A percentile compares a stretch with the other conserved stretches of the same genome.
Conservation (phyloP, 2,329 filamentous ascomycete species). For the Mycogone perniciosa region DNA sequence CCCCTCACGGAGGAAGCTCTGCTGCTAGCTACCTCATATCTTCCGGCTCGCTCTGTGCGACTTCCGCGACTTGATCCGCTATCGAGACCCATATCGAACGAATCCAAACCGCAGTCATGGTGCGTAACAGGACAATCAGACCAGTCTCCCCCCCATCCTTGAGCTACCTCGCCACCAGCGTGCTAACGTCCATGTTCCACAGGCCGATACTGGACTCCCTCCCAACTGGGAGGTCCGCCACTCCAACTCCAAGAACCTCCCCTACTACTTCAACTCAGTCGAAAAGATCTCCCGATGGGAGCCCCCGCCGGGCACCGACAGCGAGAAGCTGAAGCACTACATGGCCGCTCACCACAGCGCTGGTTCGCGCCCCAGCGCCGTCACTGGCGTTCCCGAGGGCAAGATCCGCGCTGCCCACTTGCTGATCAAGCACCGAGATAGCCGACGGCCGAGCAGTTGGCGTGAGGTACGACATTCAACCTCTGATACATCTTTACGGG, state of each 20-base stretch:
- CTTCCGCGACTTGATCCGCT: neutral
- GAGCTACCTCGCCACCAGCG: neutral
- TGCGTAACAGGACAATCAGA: neutral
- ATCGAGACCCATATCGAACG: neutral
- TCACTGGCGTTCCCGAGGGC: slow-evolving; percentile 48
- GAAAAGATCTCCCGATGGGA: slow-evolving; percentile 94
- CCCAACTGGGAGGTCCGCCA: slow-evolving; percentile 91
- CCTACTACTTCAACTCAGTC: slow-evolving; percentile 92
- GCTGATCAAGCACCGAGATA: slow-evolving; percentile 87
- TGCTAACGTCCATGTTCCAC: slow-evolving; percentile 2
- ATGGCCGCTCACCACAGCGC: slow-evolving; percentile 83
- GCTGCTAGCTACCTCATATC: neutral
- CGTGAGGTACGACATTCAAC: slow-evolving; percentile 50
- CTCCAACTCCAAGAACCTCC: slow-evolving; percentile 96
- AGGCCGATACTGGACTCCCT: slow-evolving; percentile 76
- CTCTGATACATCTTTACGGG: neutral
- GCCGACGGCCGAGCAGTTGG: slow-evolving; percentile 88
- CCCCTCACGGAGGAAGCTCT: neutral
- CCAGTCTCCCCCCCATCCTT: neutral
- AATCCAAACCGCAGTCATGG: neutral
- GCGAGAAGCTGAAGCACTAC: slow-evolving; percentile 86
- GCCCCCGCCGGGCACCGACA: slow-evolving; percentile 79
- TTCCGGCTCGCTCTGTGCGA: neutral
- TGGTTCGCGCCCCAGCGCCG: slow-evolving; percentile 35
- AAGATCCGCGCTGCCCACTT: slow-evolving; percentile 93